phyloP scores from a whole-genome alignment of 768 basidiomycete genomes.

The Mycena haematopus region DNA sequence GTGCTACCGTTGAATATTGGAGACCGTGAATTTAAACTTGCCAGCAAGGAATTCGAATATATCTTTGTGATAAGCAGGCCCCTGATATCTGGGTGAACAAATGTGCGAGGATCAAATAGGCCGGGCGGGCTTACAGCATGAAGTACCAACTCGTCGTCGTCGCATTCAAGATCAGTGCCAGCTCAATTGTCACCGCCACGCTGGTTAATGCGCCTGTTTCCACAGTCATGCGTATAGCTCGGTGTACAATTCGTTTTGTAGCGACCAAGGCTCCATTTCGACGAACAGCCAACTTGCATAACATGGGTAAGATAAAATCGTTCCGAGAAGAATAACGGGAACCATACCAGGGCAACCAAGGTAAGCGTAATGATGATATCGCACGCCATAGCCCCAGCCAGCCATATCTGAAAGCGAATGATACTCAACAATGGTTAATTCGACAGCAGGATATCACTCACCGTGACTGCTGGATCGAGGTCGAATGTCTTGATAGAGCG shows the following conservation, averaged over 20 bases:
- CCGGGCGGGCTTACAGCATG: conserved; percentile 2
- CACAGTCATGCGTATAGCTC: conserved; percentile 8
- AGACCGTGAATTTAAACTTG: conserved; percentile 10
- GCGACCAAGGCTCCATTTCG: conserved; percentile 1
- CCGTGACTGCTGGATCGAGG: conserved; percentile 4
- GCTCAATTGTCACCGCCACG: conserved; percentile 3
- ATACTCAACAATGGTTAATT: not conserved
- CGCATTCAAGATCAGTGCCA: conserved; percentile 10
- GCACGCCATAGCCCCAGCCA: conserved; percentile 5
- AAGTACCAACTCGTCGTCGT: conserved; percentile 13
- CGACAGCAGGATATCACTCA: not conserved
- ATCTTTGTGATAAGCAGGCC: conserved; percentile 14
- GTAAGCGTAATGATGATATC: conserved; percentile 9
- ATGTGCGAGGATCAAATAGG: not conserved
- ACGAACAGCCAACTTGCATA: conserved; percentile 10
- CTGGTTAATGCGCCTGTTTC: conserved; percentile 14
- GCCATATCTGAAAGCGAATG: conserved; percentile 6
- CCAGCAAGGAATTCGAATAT: conserved; percentile 12
- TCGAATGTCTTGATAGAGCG: conserved; percentile 11
- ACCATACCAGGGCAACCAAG: conserved; percentile 2
- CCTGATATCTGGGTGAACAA: conserved; percentile 4
- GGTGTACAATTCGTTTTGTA: conserved; percentile 9
- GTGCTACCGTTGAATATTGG: conserved; percentile 3
- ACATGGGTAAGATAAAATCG: not conserved
- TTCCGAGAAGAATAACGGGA: conserved; percentile 5